A percentile compares a stretch with the other conserved stretches of the same genome.
Conservation (phyloP, 192 early-diverging fungal species). For the Coemansia sp. region DNA sequence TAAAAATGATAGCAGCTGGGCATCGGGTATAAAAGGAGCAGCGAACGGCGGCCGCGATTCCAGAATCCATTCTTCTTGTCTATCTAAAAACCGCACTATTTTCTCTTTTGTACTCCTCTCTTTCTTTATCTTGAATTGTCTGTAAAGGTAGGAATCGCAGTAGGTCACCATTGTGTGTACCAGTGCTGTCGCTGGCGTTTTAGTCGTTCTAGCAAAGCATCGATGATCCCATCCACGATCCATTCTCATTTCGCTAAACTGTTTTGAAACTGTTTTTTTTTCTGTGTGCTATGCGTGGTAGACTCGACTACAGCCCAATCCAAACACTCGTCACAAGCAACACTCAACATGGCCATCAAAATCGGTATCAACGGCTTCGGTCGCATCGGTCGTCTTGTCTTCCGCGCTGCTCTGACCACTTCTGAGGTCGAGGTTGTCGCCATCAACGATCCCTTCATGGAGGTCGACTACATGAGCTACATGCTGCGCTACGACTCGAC, state of each 20-base stretch:
- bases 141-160: neutral
- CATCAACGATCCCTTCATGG: conserved; percentile 98
- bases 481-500: conserved; percentile 98
- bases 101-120: neutral
- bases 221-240: too few species aligned
- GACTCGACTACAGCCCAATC: neutral
- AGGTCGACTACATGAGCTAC: conserved; percentile 96
- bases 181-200: too few species aligned
- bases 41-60: neutral
- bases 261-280: neutral
- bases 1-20: neutral
- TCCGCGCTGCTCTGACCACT: conserved; percentile 82
- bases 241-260: neutral
- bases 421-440: conserved; percentile 76
- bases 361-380: conserved; percentile 84
- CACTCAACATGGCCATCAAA: conserved; percentile 31
- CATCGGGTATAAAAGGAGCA: neutral
- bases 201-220: too few species aligned
- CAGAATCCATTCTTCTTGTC: neutral
- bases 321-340: conserved; percentile 10
- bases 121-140: neutral
- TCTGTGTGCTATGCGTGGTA: neutral
- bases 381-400: conserved; percentile 97
- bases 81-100: neutral
- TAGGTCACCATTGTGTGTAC: too few species aligned